Evolutionary conservation across 495 filamentous ascomycete genomes (phyloP).

Genomic region (Pyrenula massariospora): DNA sequence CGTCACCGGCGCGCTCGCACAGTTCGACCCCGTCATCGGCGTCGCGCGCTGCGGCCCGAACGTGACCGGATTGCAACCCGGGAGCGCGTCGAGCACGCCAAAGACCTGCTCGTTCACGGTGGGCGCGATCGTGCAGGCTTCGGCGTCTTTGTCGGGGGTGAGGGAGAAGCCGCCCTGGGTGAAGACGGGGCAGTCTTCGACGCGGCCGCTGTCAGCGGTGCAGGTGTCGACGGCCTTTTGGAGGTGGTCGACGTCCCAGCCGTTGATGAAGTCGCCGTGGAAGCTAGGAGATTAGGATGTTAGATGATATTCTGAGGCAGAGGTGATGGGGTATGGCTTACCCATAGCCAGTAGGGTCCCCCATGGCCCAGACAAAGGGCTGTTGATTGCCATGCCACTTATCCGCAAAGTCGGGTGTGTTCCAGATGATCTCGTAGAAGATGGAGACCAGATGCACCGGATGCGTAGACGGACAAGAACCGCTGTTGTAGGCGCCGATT

Average conservation of each 20-base stretch:
- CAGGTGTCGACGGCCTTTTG: slow-evolving; percentile 50
- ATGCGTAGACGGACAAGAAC: slow-evolving; percentile 44
- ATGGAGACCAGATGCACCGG: slow-evolving; percentile 48
- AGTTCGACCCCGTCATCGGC: background rate
- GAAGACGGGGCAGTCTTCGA: slow-evolving; percentile 47
- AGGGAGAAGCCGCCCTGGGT: slow-evolving; percentile 5
- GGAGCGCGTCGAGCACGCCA: slow-evolving; percentile 24
- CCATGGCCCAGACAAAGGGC: slow-evolving; percentile 55
- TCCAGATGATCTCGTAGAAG: slow-evolving; percentile 60
- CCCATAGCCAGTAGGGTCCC: slow-evolving; percentile 32
- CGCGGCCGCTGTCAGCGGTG: slow-evolving; percentile 32
- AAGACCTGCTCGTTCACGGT: slow-evolving; percentile 23
- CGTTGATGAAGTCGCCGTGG: slow-evolving; percentile 64
- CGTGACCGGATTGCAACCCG: slow-evolving; percentile 30
- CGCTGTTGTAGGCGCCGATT: slow-evolving; percentile 30
- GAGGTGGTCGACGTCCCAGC: slow-evolving; percentile 53
- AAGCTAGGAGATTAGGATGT: slow-evolving; percentile 9
- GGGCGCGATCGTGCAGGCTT: slow-evolving; percentile 35
- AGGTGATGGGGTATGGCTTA: background rate
- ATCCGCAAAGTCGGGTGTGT: slow-evolving; percentile 41
- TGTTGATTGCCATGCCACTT: slow-evolving; percentile 44
- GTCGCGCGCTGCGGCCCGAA: slow-evolving; percentile 10
- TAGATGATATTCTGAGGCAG: background rate
- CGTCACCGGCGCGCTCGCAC: background rate
- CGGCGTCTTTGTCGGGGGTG: slow-evolving; percentile 19